These are phyloP conservation scores for Naganishia onofrii DNA, from an alignment of 768 basidiomycete species.

Conservation along the genomic window DNA sequence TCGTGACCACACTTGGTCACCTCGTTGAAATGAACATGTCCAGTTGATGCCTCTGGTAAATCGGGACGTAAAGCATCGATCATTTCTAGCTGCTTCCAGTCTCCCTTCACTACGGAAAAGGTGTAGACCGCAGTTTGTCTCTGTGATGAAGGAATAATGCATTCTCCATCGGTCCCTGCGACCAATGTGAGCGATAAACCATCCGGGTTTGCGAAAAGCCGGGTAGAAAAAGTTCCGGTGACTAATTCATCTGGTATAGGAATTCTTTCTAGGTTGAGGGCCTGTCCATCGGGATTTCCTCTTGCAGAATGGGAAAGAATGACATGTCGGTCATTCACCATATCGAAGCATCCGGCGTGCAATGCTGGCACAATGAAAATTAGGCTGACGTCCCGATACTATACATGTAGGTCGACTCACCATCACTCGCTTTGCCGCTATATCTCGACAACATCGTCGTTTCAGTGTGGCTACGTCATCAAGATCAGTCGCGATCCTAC, in stretches of 20 bases:
- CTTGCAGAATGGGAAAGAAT: neutral
- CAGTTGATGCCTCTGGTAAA: neutral
- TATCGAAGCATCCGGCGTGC: neutral
- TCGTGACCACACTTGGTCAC: slow-evolving; percentile 13
- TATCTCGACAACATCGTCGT: neutral
- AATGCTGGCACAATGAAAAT: neutral
- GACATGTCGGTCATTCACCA: slow-evolving; percentile 1
- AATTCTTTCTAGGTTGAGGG: neutral
- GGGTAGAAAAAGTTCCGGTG: neutral
- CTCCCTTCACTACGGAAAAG: slow-evolving; percentile 7
- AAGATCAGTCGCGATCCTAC: neutral
- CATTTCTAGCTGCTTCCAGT: slow-evolving; percentile 8
- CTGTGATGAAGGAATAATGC: neutral
- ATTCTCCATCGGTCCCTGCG: neutral
- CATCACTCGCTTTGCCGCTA: neutral
- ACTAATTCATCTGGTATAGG: neutral
- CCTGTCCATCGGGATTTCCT: neutral
- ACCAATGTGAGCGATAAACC: slow-evolving; percentile 7
- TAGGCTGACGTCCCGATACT: neutral
- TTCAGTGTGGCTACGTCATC: neutral
- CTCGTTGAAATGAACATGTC: no score
- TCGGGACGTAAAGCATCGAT: neutral
- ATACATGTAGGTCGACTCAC: neutral
- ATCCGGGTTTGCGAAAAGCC: slow-evolving; percentile 1
- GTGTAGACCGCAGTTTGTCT: neutral